Evolutionary conservation across 2,329 filamentous ascomycete species (phyloP).

Genomic region (Diaporthe caulivora): DNA sequence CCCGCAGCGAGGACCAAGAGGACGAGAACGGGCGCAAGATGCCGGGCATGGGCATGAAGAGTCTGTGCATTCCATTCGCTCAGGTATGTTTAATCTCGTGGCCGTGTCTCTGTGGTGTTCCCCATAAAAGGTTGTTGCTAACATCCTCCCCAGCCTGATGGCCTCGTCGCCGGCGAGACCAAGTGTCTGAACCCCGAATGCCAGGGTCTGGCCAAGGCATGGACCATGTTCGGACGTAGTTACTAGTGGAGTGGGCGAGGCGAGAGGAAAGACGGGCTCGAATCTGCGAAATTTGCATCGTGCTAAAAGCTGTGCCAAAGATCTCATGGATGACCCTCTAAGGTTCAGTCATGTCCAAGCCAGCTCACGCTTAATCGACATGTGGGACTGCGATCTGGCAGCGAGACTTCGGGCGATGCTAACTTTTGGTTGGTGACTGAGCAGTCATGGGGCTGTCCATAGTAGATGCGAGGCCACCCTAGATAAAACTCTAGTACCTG

Average conservation of each 20-base stretch:
- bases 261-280: neutral
- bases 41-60: constrained; percentile 74
- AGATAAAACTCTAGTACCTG: neutral
- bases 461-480: neutral
- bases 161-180: constrained; percentile 82
- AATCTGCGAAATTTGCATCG: neutral
- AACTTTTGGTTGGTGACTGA: neutral
- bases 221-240: constrained; percentile 91
- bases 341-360: no score
- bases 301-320: neutral
- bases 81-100: constrained; percentile 60
- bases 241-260: constrained; percentile 56
- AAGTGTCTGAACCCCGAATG: constrained; percentile 95
- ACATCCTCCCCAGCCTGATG: constrained; percentile 75
- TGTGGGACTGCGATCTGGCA: neutral
- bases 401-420: neutral
- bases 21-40: constrained; percentile 54
- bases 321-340: neutral
- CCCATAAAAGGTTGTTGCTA: neutral
- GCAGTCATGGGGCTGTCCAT: neutral
- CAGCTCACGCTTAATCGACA: neutral
- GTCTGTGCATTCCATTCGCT: constrained; percentile 80
- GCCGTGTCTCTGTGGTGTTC: neutral
- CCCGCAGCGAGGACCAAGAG: constrained; percentile 65
- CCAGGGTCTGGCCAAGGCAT: constrained; percentile 78